These are phyloP conservation scores for Penicillium thymicola DNA, from an alignment of 2,329 filamentous ascomycete species.

Conservation along the genomic window DNA sequence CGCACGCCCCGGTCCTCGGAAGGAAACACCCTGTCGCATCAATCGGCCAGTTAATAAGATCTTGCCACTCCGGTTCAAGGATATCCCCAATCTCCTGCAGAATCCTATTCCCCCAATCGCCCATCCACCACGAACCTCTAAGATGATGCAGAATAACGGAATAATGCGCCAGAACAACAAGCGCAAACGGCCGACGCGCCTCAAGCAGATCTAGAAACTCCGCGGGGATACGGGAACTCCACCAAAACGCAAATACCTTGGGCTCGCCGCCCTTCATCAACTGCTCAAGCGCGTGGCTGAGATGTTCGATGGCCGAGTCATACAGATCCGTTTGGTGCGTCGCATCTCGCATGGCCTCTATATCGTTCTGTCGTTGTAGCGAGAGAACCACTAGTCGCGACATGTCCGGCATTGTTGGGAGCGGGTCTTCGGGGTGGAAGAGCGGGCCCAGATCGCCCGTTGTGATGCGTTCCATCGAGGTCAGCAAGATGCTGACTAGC, in stretches of 20 bases:
- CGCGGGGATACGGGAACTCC: conserved; percentile 61
- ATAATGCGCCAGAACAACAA: conserved; percentile 46
- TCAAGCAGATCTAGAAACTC: conserved; percentile 51
- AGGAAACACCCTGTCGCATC: conserved; percentile 34
- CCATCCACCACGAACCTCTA: conserved; percentile 66
- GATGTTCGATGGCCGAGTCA: conserved; percentile 25
- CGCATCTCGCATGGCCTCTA: conserved; percentile 19
- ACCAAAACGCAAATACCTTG: conserved; percentile 47
- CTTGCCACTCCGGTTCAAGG: conserved; percentile 28
- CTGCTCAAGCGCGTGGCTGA: conserved; percentile 27
- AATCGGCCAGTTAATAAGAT: conserved; percentile 33
- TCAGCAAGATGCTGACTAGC: conserved; percentile 27
- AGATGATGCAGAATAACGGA: conserved; percentile 55
- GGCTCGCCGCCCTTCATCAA: conserved; percentile 32
- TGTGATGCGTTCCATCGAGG: conserved; percentile 23
- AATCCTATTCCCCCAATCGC: conserved; percentile 63
- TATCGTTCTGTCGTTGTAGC: conserved; percentile 26
- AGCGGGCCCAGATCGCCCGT: conserved; percentile 28
- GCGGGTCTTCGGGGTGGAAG: conserved; percentile 19
- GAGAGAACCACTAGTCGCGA: conserved; percentile 29
- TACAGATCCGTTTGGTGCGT: conserved; percentile 29
- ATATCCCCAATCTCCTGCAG: conserved; percentile 55
- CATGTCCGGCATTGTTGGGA: conserved; percentile 36
- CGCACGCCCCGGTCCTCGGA: conserved; percentile 2
- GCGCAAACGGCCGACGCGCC: conserved; percentile 39